Percentiles rank a stretch among this genome's conserved stretches.
Evolutionary conservation across 495 filamentous ascomycete genomes (phyloP).

Genomic region (Talaromyces borbonicus): DNA sequence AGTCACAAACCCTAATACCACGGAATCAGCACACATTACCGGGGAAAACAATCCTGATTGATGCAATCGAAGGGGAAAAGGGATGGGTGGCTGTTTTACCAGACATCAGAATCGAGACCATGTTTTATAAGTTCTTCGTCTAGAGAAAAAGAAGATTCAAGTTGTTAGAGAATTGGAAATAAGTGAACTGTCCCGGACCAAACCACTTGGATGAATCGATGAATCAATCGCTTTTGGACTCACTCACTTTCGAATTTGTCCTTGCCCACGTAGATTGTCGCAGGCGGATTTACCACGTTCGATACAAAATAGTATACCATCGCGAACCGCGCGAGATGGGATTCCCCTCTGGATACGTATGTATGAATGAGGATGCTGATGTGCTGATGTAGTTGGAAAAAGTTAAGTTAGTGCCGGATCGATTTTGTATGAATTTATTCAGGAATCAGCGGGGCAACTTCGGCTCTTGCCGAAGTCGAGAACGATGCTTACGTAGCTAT

Average conservation of each 20-base stretch:
- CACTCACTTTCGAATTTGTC: conserved; percentile 95
- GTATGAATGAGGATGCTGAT: too few species aligned
- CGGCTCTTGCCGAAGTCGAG: too few species aligned
- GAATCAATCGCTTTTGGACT: conserved; percentile 3
- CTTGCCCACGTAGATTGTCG: conserved; percentile 91
- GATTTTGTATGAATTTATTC: too few species aligned
- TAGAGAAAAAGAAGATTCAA: conserved; percentile 25
- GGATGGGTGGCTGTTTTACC: conserved; percentile 53
- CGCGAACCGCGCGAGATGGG: conserved; percentile 7
- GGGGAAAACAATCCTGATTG: not conserved
- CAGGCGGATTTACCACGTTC: conserved; percentile 61
- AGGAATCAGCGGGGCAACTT: too few species aligned
- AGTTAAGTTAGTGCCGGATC: too few species aligned
- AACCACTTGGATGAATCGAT: not conserved
- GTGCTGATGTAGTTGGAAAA: too few species aligned
- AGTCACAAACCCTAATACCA: conserved; percentile 27
- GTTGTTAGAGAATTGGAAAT: too few species aligned
- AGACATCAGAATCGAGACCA: conserved; percentile 91
- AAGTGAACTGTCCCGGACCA: too few species aligned
- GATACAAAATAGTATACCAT: conserved; percentile 99
- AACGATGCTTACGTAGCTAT: too few species aligned
- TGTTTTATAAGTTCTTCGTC: conserved; percentile 94
- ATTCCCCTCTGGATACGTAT: too few species aligned
- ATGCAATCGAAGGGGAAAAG: conserved; percentile 8
- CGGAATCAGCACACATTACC: conserved; percentile 1